Conservation (phyloP, 164 flowering plant genomes). For the Vitis rupestris region DNA sequence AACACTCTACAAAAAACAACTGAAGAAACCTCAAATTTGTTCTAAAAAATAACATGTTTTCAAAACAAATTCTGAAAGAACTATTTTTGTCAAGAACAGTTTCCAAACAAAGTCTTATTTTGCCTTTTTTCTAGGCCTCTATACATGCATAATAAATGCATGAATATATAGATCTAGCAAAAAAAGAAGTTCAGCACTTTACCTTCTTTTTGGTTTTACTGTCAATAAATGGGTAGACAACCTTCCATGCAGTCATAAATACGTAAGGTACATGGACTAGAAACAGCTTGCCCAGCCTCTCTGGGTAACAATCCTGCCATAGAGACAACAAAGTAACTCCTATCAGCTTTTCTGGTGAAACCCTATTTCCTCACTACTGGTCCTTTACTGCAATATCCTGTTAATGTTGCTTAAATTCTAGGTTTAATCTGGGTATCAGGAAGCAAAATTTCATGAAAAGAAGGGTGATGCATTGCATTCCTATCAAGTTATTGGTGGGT, state of each 20-base stretch:
- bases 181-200: not conserved
- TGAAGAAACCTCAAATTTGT: no score
- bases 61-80: no score
- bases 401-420: not conserved
- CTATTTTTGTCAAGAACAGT: no score
- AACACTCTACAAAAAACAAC: no score
- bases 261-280: constrained; percentile 47
- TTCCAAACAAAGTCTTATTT: no score
- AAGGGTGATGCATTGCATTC: no score
- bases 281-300: constrained; percentile 48
- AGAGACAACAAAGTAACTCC: not conserved
- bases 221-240: constrained; percentile 54
- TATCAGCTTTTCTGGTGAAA: not conserved
- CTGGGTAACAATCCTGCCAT: constrained; percentile 55
- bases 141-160: not conserved
- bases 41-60: no score
- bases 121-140: no score
- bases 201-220: constrained; percentile 53
- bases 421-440: no score
- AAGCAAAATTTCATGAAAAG: no score
- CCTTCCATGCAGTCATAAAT: constrained; percentile 57
- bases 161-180: not conserved
- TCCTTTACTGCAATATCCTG: not conserved
- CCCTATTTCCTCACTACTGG: not conserved
- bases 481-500: no score